phyloP scores from a whole-genome alignment of 352 stramenopile genomes.

The Phytophthora melonis region DNA sequence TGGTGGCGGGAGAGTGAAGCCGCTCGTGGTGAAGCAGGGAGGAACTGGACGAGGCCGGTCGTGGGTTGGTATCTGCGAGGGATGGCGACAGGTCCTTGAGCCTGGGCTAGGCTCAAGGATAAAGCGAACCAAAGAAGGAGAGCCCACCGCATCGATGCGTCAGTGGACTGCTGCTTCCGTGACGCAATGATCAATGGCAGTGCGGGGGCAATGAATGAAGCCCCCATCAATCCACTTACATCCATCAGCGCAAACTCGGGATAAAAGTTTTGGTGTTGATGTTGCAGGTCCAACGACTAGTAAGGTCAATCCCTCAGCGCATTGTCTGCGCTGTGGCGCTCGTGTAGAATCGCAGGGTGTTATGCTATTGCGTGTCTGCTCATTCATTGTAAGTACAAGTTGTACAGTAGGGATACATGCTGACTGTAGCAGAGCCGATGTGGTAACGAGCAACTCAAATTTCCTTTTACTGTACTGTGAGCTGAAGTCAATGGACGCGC shows the following conservation, averaged over 20 bases:
- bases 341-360: too few relatives aligned
- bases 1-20: not conserved
- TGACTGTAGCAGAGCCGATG: too few relatives aligned
- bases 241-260: constrained; percentile 23
- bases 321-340: too few relatives aligned
- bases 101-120: constrained; percentile 6
- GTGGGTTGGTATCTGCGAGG: constrained; percentile 10
- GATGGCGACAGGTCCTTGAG: constrained; percentile 24
- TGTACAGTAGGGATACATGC: too few relatives aligned
- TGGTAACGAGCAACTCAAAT: too few relatives aligned
- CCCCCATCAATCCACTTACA: not conserved
- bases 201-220: not conserved
- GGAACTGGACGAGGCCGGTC: not conserved
- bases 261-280: not conserved
- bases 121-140: constrained; percentile 26
- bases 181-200: constrained; percentile 39
- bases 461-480: too few relatives aligned
- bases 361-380: too few relatives aligned
- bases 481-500: too few relatives aligned
- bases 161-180: constrained; percentile 27
- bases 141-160: constrained; percentile 23
- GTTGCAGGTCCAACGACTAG: not conserved
- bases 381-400: too few relatives aligned
- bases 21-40: not conserved
- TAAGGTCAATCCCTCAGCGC: too few relatives aligned